Evolutionary conservation across 495 filamentous ascomycete species (phyloP).

Genomic region (Rhypophila decipiens): DNA sequence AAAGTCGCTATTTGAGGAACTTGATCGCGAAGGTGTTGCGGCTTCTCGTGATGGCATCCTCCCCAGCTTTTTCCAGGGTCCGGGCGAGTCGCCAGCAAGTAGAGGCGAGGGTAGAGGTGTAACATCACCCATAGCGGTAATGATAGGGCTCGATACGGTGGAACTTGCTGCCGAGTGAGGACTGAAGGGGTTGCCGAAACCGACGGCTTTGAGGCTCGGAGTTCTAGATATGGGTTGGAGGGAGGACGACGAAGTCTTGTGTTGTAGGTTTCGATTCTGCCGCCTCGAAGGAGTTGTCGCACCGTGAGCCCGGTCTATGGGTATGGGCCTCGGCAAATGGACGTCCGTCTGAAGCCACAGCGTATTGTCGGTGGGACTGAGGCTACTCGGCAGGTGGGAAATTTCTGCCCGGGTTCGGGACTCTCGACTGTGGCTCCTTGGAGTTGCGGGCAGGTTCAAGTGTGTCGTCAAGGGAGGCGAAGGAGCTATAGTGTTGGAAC

Average conservation of each 20-base stretch:
- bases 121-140: conserved; percentile 80
- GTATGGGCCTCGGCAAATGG: conserved; percentile 16
- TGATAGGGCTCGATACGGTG: conserved; percentile 50
- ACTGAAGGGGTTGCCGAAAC: conserved; percentile 26
- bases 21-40: conserved; percentile 15
- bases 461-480: conserved; percentile 18
- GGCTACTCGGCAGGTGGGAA: conserved; percentile 10
- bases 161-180: conserved; percentile 37
- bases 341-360: conserved; percentile 33
- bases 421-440: conserved; percentile 3
- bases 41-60: conserved; percentile 34
- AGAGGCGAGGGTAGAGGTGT: conserved; percentile 91
- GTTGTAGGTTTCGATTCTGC: conserved; percentile 23
- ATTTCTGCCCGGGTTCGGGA: conserved; percentile 2
- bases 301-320: conserved; percentile 16
- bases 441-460: background rate
- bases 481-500: conserved; percentile 26
- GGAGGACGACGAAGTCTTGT: conserved; percentile 35
- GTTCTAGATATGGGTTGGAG: conserved; percentile 40
- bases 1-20: conserved; percentile 38
- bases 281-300: conserved; percentile 21
- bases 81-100: conserved; percentile 63
- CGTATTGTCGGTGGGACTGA: conserved; percentile 12
- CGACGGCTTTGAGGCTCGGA: conserved; percentile 39
- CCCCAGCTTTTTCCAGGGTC: conserved; percentile 54